A percentile compares a stretch with the other conserved stretches of the same genome.
These are phyloP conservation scores for Phytophthora macrochlamydospora DNA, from an alignment of 352 stramenopile species.

Conservation along the genomic window DNA sequence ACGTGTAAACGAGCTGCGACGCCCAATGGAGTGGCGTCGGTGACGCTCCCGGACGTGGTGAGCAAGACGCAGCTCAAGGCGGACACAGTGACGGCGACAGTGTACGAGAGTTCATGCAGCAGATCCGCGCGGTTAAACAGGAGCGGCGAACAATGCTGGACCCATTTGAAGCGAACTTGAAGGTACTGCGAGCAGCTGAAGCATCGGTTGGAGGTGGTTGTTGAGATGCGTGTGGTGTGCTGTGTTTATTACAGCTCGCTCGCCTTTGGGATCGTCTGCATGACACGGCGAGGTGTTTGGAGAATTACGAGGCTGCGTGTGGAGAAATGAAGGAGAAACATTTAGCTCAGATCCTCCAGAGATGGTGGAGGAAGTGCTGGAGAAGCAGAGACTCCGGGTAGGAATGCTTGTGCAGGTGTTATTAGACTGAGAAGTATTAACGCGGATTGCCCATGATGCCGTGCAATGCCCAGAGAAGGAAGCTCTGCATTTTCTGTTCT, in stretches of 20 bases:
- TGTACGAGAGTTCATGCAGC: slow-evolving; percentile 51
- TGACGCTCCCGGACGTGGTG: slow-evolving; percentile 18
- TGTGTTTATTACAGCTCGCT: slow-evolving; percentile 40
- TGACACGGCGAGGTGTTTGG: slow-evolving; percentile 50
- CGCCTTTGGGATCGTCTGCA: slow-evolving; percentile 59
- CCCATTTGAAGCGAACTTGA: slow-evolving; percentile 57
- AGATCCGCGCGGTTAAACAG: slow-evolving; percentile 47
- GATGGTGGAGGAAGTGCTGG: slow-evolving; percentile 34
- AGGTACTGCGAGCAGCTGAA: slow-evolving; percentile 28
- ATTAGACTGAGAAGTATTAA: neutral
- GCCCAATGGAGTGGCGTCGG: slow-evolving; percentile 7
- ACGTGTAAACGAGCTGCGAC: slow-evolving; percentile 10
- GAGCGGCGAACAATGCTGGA: slow-evolving; percentile 45
- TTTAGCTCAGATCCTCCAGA: slow-evolving; percentile 28
- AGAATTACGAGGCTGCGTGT: slow-evolving; percentile 58
- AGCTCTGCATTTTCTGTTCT: slow-evolving; percentile 57
- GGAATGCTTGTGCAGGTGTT: neutral
- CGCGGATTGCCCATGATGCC: neutral
- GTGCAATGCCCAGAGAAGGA: slow-evolving; percentile 35
- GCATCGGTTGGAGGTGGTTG: neutral
- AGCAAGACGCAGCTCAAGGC: neutral
- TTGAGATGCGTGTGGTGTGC: neutral
- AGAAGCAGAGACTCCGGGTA: slow-evolving; percentile 53
- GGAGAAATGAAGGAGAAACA: slow-evolving; percentile 44
- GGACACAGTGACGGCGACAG: slow-evolving; percentile 13